Base-by-base conservation (phyloP, 805 yeast species). In the Grigorovia transvaalensis region DNA sequence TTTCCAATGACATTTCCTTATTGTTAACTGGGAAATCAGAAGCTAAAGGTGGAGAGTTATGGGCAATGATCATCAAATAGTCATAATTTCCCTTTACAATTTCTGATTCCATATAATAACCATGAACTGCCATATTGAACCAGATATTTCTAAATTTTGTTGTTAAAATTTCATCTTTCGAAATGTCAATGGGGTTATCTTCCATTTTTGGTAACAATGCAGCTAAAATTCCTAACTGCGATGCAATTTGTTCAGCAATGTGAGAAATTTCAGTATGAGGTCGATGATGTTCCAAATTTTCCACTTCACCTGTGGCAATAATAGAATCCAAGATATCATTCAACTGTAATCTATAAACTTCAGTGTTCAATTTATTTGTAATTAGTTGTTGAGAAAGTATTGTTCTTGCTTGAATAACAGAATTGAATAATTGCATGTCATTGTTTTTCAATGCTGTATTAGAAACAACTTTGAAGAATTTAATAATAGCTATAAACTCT, bases 121-220 rank as follows among this genome's bases (percentile, higher is more conserved):
- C 99, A 67, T 93, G 96, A 29, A 90, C 85, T 4, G 84, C 91
- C 75, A 93, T 74, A 62, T 91, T 93, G 66, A 88, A 88, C 99
- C 99, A 93, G 45, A 88, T 81, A 66, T 93, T 85, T 62, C 95
- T 78, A 72, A 91, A 88, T 53, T 82, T 71, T 46, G 77, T 74
- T 47, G 81, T 71, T 1, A 80, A 71, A 1, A 71, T 71, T 43
- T 79, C 78, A 56, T 83, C 68, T 20, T 61, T 57, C 8, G 52
- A 50, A n/a, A 63, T 48, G 12, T 61, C 65, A 20, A 72, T 59
- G 0, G 85, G 80, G 5, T 63, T 57, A 30, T 75, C 74, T 38
- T 73, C 72, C 7, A 75, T 72, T 41, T 72, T 69, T 3, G 96
- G 96, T 51, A 90, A 69, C 43, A 90, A 68, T 23, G 73, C 74